Evolutionary conservation across 2,329 filamentous ascomycete genomes (phyloP), one percentile per base, ranked within the genome.

Genomic region (Metarhizium humberi): DNA sequence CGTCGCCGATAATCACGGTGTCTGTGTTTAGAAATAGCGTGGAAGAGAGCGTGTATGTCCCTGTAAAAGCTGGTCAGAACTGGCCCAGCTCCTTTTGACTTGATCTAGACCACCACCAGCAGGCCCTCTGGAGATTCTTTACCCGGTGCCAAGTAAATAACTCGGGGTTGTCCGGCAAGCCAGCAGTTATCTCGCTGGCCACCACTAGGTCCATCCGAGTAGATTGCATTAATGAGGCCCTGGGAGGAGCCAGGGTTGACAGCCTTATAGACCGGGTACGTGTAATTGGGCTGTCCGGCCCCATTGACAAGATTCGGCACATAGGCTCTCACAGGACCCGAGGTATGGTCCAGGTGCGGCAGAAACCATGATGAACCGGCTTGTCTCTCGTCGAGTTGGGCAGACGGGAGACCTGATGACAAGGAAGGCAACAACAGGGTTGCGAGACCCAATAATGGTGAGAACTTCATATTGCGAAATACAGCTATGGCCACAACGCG

Each of bases 1-100:
- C 85, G 71, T 95, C 89, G 56, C 90, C 90, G 34, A 95, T 78
- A 56, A 95, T 81, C 69, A 94, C 88, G 4, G 90, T 92, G 73
- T 94, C 59, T 10, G 59, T 61, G 52, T 56, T 42, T 49, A 59
- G 53, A 43, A 43, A 57, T 2, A 59, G 53, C 14, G 59, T 58
- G 18, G 51, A 56, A 4, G 55, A 57, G 16, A 61, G 29, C 16
- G 58, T 59, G 30, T 60, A 61, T 18, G 56, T 59, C 32, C 58
- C 59, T 61, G 18, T n/a, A 10, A 34, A 16, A 4, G 0, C 8
- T 2, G 16, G 11, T 60, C 30, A 53, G 30, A 13, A 34, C 32
- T 34, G 7, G 32, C 32, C 32, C 32, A 7, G 32, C 32, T 34
- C 32, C 10, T 11, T 34, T 7, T 7, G 0, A 34, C 7, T 7